Evolutionary conservation across 2,329 filamentous ascomycete genomes (phyloP).

Genomic region (Colletotrichum salicis): DNA sequence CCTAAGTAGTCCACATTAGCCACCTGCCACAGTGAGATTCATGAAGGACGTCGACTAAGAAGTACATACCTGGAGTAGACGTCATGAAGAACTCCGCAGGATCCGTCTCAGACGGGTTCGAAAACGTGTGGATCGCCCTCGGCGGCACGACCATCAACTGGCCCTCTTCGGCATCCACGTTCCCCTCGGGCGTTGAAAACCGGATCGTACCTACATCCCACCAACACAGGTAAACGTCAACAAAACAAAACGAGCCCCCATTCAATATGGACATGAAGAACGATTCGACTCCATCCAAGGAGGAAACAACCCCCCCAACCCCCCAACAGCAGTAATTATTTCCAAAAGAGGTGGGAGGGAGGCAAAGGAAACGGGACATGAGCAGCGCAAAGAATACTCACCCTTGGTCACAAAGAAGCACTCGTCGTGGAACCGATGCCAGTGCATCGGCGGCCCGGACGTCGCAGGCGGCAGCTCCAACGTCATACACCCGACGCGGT

Average conservation of each 20-base stretch:
- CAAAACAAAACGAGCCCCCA: no score
- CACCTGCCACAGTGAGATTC: background rate
- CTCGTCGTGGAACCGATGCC: conserved; percentile 51
- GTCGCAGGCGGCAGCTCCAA: conserved; percentile 45
- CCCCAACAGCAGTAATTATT: no score
- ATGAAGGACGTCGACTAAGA: background rate
- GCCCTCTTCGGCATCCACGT: conserved; percentile 43
- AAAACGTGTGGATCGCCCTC: conserved; percentile 48
- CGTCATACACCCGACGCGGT: conserved; percentile 46
- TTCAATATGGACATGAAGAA: no score
- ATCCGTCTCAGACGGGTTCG: conserved; percentile 46
- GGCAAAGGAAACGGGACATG: no score
- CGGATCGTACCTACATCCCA: conserved; percentile 40
- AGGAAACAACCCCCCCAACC: no score
- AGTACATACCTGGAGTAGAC: conserved; percentile 45
- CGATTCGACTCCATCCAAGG: no score
- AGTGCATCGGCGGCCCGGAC: conserved; percentile 50
- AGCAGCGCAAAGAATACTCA: no score
- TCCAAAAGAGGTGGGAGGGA: no score
- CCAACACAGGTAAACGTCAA: background rate
- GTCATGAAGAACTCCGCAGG: conserved; percentile 51
- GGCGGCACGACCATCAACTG: conserved; percentile 50
- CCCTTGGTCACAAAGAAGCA: conserved; percentile 49
- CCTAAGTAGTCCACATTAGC: conserved; percentile 36
- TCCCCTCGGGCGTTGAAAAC: conserved; percentile 47